Percentiles rank a stretch among this genome's conserved stretches.
These are phyloP conservation scores for Pichia membranifaciens DNA, from an alignment of 805 yeast species.

Conservation along the genomic window DNA sequence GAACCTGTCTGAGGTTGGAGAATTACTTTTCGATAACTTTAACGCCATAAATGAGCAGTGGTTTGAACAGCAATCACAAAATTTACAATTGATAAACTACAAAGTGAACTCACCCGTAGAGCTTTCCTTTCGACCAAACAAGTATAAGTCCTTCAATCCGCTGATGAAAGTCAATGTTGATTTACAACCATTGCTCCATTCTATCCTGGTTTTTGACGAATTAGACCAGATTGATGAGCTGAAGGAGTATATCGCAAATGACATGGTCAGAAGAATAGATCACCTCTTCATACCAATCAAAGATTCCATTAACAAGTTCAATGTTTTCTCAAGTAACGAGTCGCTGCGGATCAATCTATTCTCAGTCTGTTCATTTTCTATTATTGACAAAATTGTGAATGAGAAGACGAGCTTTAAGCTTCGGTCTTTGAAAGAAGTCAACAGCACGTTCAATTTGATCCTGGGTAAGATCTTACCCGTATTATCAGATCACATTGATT, in stretches of 20 bases:
- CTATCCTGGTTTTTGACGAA: conserved; percentile 73
- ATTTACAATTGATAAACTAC: conserved; percentile 44
- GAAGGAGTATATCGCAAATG: conserved; percentile 59
- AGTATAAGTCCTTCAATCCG: conserved; percentile 38
- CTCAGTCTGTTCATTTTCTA: conserved; percentile 68
- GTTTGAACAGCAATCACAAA: conserved; percentile 42
- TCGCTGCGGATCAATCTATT: conserved; percentile 51
- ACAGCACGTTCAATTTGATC: conserved; percentile 73
- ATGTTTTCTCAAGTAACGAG: conserved; percentile 32
- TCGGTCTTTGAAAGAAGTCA: conserved; percentile 53
- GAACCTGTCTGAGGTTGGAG: conserved; percentile 56
- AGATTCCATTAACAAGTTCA: conserved; percentile 32
- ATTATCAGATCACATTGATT: conserved; percentile 41
- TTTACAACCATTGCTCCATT: conserved; percentile 73
- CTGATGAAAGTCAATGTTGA: conserved; percentile 49
- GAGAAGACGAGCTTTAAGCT: conserved; percentile 58
- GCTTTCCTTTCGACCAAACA: conserved; percentile 55
- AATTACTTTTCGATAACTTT: conserved; percentile 47
- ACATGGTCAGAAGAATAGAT: conserved; percentile 64
- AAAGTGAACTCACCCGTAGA: conserved; percentile 87
- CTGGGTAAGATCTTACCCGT: conserved; percentile 54
- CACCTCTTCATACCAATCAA: conserved; percentile 59
- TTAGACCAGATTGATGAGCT: conserved; percentile 61
- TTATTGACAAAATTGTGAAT: conserved; percentile 66
- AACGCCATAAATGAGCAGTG: conserved; percentile 54